These are phyloP conservation scores for Cucumis hystrix DNA, from an alignment of 306 rosid genomes.

Conservation along the genomic window DNA sequence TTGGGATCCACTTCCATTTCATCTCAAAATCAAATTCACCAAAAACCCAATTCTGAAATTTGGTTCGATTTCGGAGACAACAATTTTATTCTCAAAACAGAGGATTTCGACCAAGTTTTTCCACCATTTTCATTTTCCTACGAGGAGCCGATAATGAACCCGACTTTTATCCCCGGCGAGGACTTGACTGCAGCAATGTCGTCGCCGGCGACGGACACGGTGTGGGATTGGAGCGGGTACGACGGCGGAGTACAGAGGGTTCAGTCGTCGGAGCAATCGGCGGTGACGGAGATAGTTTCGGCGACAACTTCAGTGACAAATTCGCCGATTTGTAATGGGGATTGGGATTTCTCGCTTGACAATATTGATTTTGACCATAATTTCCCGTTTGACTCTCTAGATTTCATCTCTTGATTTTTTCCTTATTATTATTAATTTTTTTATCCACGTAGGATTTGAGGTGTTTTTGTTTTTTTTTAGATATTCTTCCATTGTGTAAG, in stretches of 20 bases:
- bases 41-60: background rate
- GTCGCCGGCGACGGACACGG: constrained; percentile 35
- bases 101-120: constrained; percentile 25
- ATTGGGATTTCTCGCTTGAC: constrained; percentile 27
- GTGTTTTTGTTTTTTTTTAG: background rate
- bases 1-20: background rate
- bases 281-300: constrained; percentile 43
- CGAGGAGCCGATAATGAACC: constrained; percentile 18
- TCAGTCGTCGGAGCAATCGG: constrained; percentile 41
- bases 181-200: constrained; percentile 14
- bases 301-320: constrained; percentile 44
- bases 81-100: constrained; percentile 28
- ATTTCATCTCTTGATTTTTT: constrained; percentile 13
- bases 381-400: constrained; percentile 24
- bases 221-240: background rate
- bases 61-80: constrained; percentile 14
- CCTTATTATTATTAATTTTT: background rate
- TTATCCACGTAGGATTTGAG: background rate
- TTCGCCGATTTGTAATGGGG: constrained; percentile 31
- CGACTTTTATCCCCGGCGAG: constrained; percentile 15
- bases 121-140: constrained; percentile 29
- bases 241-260: constrained; percentile 19
- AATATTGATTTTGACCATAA: constrained; percentile 28
- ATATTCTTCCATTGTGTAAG: background rate
- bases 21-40: background rate